phyloP scores from a whole-genome alignment of 2,329 filamentous ascomycete genomes.

The Cercospora zeae-maydis region DNA sequence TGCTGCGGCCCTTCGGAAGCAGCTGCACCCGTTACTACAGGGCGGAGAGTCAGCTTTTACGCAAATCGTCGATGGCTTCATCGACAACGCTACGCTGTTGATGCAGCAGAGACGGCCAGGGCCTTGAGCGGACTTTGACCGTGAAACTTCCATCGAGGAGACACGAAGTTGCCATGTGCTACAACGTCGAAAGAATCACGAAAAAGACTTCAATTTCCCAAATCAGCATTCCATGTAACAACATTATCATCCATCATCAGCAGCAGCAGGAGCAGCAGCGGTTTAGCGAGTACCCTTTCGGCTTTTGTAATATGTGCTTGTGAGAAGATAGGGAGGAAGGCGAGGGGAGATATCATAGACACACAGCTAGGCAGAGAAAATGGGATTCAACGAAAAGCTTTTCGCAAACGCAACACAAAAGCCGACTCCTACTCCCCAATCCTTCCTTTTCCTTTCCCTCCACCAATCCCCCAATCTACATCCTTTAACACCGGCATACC shows the following conservation, averaged over 20 bases:
- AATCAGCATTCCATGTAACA: neutral
- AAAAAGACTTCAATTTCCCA: neutral
- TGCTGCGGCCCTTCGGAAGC: slow-evolving; percentile 60
- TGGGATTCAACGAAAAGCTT: neutral
- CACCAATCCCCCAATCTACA: slow-evolving; percentile 10
- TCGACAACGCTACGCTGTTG: slow-evolving; percentile 68
- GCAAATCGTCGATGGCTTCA: slow-evolving; percentile 66
- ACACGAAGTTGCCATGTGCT: neutral
- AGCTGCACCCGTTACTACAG: slow-evolving; percentile 56
- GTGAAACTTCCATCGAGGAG: neutral
- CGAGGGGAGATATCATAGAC: neutral
- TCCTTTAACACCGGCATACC: slow-evolving; percentile 14
- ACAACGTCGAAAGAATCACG: neutral
- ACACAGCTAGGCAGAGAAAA: neutral
- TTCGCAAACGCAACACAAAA: neutral
- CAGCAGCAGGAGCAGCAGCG: neutral
- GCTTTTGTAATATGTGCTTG: neutral
- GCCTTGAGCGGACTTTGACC: neutral
- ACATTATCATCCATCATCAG: neutral
- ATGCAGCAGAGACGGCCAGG: slow-evolving; percentile 24
- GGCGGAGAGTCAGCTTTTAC: slow-evolving; percentile 59
- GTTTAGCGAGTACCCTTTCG: neutral
- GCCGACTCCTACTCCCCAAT: neutral
- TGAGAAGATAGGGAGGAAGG: neutral
- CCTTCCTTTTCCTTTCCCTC: neutral